A percentile compares a stretch with the other conserved stretches of the same genome.
phyloP scores from a whole-genome alignment of 1,284 basidiomycete species.

The Agroathelia rolfsii region DNA sequence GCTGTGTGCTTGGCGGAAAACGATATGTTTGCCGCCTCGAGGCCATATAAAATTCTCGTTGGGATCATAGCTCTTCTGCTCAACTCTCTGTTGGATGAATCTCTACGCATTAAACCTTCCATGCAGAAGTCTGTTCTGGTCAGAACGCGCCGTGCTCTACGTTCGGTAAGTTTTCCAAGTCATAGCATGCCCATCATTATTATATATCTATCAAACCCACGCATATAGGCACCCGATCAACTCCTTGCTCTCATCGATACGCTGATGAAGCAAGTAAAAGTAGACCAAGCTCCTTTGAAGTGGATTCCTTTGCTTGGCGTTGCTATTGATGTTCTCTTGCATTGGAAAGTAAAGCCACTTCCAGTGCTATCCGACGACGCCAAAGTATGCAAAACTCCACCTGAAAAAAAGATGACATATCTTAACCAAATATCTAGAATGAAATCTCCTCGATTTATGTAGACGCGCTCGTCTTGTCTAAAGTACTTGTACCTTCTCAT shows the following conservation, averaged over 20 bases:
- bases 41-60: slow-evolving; percentile 40
- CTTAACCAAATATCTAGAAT: slow-evolving; percentile 24
- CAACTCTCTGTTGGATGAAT: slow-evolving; percentile 45
- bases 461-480: slow-evolving; percentile 46
- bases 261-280: slow-evolving; percentile 39
- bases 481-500: slow-evolving; percentile 38
- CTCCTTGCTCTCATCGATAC: slow-evolving; percentile 40
- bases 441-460: slow-evolving; percentile 46
- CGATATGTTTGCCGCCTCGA: slow-evolving; percentile 32
- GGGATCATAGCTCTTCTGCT: slow-evolving; percentile 46
- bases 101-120: slow-evolving; percentile 43
- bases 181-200: slow-evolving; percentile 5
- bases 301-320: slow-evolving; percentile 48
- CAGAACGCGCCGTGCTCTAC: slow-evolving; percentile 51
- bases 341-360: slow-evolving; percentile 32
- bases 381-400: slow-evolving; percentile 27
- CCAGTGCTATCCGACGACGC: slow-evolving; percentile 29
- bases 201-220: slow-evolving; percentile 4
- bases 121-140: slow-evolving; percentile 53
- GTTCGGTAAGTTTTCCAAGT: slow-evolving; percentile 34
- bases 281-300: slow-evolving; percentile 34
- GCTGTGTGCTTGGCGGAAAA: slow-evolving; percentile 34
- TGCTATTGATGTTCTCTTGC: slow-evolving; percentile 55
- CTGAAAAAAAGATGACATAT: slow-evolving; percentile 1
- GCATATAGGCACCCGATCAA: slow-evolving; percentile 32